These are phyloP conservation scores for Pascua sp. DNA, from an alignment of 1,284 basidiomycete species.

Conservation along the genomic window DNA sequence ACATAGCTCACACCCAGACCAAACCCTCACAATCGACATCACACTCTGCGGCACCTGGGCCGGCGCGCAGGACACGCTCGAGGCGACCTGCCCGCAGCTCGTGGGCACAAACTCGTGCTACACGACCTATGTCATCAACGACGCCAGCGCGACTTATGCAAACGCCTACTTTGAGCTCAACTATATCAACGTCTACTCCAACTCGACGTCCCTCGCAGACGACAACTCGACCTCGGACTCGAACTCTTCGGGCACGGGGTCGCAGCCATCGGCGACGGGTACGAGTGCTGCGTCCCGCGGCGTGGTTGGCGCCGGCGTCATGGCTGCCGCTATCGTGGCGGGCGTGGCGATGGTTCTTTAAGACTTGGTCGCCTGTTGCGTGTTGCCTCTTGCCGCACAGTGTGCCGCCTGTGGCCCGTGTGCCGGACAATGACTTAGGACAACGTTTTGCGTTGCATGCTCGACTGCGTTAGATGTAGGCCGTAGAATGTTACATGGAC, in stretches of 20 bases:
- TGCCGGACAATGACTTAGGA: too few relatives aligned
- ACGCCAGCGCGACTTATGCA: conserved; percentile 54
- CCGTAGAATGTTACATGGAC: too few relatives aligned
- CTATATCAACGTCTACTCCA: conserved; percentile 54
- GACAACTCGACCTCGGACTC: neutral
- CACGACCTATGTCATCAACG: conserved; percentile 67
- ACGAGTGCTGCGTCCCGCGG: neutral
- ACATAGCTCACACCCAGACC: conserved; percentile 47
- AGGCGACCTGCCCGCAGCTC: conserved; percentile 58
- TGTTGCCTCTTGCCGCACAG: too few relatives aligned
- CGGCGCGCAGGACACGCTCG: conserved; percentile 57
- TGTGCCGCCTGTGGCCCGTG: too few relatives aligned
- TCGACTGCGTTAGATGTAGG: too few relatives aligned
- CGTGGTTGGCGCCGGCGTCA: conserved; percentile 3
- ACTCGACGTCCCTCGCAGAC: neutral
- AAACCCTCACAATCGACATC: conserved; percentile 70
- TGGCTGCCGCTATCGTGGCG: neutral
- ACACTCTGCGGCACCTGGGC: conserved; percentile 65
- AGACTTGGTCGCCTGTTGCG: neutral
- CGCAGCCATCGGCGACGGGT: neutral
- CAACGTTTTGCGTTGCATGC: too few relatives aligned
- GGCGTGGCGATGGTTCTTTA: conserved; percentile 6
- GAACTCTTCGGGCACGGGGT: neutral
- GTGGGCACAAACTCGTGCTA: conserved; percentile 51
- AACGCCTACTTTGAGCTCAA: conserved; percentile 73